Conservation (phyloP, 2,329 filamentous ascomycete species). For the Neofusicoccum umdonicola region DNA sequence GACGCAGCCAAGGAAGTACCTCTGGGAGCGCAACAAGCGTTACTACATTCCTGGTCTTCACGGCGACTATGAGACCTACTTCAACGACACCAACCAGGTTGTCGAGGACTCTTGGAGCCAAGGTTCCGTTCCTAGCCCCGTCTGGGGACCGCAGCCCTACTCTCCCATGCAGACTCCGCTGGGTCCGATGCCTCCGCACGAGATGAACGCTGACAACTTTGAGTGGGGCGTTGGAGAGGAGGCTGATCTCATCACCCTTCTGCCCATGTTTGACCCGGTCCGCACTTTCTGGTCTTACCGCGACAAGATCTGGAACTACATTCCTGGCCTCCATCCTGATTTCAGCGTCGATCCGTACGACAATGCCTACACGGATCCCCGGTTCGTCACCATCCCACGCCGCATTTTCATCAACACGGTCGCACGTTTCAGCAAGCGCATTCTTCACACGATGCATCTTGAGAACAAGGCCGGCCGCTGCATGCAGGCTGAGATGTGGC, state of each 20-base stretch:
- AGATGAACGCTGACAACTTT: slow-evolving; percentile 76
- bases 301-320: slow-evolving; percentile 51
- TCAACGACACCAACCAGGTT: slow-evolving; percentile 41
- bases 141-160: slow-evolving; percentile 83
- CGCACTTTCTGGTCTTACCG: slow-evolving; percentile 72
- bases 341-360: slow-evolving; percentile 75
- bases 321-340: slow-evolving; percentile 64
- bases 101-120: slow-evolving; percentile 39
- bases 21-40: slow-evolving; percentile 58
- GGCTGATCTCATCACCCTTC: slow-evolving; percentile 87
- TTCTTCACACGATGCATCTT: slow-evolving; percentile 84
- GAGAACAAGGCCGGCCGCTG: slow-evolving; percentile 86
- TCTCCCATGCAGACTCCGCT: slow-evolving; percentile 68
- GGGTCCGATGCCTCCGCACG: slow-evolving; percentile 70
- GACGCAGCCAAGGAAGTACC: slow-evolving; percentile 55
- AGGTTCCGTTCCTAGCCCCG: slow-evolving; percentile 50
- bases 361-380: slow-evolving; percentile 52
- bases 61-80: slow-evolving; percentile 48
- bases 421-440: slow-evolving; percentile 74
- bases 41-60: slow-evolving; percentile 56
- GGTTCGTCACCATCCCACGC: slow-evolving; percentile 56
- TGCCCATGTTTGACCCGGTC: slow-evolving; percentile 86
- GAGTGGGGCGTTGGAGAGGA: slow-evolving; percentile 87
- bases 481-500: slow-evolving; percentile 97
- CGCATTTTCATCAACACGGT: slow-evolving; percentile 87